Evolutionary conservation across 1,284 basidiomycete genomes (phyloP).

Genomic region (Ustilago trichophora): DNA sequence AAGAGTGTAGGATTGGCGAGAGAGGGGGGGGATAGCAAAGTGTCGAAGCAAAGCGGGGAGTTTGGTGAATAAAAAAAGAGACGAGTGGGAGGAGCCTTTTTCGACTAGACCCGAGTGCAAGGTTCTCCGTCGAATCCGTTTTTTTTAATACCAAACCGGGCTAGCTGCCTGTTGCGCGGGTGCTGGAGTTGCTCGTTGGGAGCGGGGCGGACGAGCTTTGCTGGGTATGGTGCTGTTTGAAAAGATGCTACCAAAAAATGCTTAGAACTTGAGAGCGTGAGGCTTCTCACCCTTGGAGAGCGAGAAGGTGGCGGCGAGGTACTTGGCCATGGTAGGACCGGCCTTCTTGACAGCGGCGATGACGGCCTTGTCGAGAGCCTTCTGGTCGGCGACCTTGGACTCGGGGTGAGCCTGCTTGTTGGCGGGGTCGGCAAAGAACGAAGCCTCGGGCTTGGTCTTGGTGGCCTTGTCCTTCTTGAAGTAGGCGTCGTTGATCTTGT

Average conservation of each 20-base stretch:
- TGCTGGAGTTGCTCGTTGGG: too few relatives aligned
- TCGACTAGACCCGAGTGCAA: too few relatives aligned
- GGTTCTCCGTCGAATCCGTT: too few relatives aligned
- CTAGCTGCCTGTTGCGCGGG: too few relatives aligned
- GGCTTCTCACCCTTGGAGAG: conserved; percentile 92
- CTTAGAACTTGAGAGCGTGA: conserved; percentile 85
- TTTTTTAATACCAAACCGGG: too few relatives aligned
- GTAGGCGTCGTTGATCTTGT: conserved; percentile 93
- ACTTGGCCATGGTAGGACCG: conserved; percentile 88
- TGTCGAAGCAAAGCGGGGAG: too few relatives aligned
- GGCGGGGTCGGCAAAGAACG: conserved; percentile 94
- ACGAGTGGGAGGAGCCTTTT: conserved; percentile 1
- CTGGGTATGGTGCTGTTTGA: conserved; percentile 1
- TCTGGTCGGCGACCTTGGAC: conserved; percentile 91
- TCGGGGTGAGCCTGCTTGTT: conserved; percentile 89
- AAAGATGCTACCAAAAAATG: too few relatives aligned
- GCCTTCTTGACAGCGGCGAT: conserved; percentile 86
- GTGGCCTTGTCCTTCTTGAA: conserved; percentile 72
- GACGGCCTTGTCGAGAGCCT: conserved; percentile 83
- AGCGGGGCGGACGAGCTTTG: too few relatives aligned
- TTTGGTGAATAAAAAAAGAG: neutral
- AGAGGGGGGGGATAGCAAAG: too few relatives aligned
- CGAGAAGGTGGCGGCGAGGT: conserved; percentile 91
- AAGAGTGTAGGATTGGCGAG: neutral
- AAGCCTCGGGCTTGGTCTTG: conserved; percentile 93